Conservation (phyloP, 73 alveolate species). For the Tetrahymena thermophila region DNA sequence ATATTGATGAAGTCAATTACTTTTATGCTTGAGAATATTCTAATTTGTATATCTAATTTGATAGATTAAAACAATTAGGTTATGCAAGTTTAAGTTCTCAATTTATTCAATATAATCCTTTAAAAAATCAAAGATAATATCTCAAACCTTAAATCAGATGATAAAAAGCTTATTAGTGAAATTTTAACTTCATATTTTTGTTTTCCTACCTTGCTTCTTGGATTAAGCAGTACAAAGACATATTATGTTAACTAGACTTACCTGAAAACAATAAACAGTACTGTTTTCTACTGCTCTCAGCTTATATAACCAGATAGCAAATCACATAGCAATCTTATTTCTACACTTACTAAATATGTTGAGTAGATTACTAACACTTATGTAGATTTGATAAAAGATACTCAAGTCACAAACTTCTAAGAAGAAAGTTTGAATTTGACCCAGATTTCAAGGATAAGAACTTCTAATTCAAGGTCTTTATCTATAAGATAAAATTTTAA, state of each 20-base stretch:
- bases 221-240: neutral
- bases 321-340: neutral
- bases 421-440: neutral
- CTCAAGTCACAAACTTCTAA: neutral
- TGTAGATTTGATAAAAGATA: neutral
- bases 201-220: neutral
- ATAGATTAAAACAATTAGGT: neutral
- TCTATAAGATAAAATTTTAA: neutral
- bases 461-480: neutral
- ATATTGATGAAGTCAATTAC: neutral
- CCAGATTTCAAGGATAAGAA: neutral
- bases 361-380: neutral
- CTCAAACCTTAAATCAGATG: neutral
- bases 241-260: neutral
- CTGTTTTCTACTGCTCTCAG: neutral
- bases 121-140: neutral
- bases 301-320: neutral
- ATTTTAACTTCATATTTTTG: neutral
- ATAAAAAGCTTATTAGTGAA: neutral
- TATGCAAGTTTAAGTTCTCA: neutral
- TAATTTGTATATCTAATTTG: neutral
- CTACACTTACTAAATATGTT: neutral
- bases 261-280: neutral
- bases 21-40: neutral
- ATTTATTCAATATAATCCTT: neutral